Conservation (phyloP, 257 asterid species). For the Petunia secreta region DNA sequence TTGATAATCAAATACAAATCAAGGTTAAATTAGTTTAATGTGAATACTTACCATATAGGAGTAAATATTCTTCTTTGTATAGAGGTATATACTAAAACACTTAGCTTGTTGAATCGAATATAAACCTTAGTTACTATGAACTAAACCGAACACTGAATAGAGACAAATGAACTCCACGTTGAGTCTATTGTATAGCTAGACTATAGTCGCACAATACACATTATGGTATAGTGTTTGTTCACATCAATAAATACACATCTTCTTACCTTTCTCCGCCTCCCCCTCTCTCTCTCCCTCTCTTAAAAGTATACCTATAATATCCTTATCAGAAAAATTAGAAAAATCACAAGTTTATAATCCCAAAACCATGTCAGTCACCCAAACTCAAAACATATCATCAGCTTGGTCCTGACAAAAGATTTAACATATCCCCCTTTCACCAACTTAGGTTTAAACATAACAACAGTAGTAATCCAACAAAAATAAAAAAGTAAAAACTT, state of each 20-base stretch:
- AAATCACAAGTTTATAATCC: constrained; percentile 36
- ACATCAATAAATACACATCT: neutral
- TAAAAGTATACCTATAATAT: neutral
- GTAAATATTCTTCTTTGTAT: too few species aligned
- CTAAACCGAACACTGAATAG: neutral
- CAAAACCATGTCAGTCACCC: constrained; percentile 41
- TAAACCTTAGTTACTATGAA: neutral
- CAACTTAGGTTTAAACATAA: neutral
- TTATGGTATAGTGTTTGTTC: neutral
- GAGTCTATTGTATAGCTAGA: neutral
- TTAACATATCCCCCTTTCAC: neutral
- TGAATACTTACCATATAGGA: too few species aligned
- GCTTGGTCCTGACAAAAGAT: neutral
- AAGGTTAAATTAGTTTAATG: neutral
- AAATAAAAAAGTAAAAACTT: too few species aligned
- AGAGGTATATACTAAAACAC: too few species aligned
- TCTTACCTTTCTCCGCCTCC: neutral
- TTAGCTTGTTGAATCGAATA: too few species aligned
- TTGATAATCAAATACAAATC: neutral
- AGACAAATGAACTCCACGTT: constrained; percentile 15
- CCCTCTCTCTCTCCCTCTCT: too few species aligned
- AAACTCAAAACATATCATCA: constrained; percentile 13
- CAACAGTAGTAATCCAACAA: neutral
- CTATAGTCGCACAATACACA: neutral
- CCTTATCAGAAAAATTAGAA: neutral